Base-by-base conservation (phyloP, 1,139 yeast species). In the Lodderomyces oxycetoniae region DNA sequence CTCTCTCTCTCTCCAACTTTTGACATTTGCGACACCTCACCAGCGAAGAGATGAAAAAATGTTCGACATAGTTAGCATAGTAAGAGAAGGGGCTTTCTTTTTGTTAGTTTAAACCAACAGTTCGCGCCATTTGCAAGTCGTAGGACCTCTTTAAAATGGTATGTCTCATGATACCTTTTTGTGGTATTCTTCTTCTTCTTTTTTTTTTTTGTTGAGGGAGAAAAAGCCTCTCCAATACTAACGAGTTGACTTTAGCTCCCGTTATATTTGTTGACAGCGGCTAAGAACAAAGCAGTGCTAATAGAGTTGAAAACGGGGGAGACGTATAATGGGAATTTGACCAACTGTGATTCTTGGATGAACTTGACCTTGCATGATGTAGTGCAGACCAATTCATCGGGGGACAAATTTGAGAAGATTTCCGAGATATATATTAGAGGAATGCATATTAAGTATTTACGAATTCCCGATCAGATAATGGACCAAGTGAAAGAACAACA, bases 261-360 rank as follows among this genome's bases (percentile, higher is more conserved):
- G 28, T 70, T 91, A 52, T 88, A 88, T 48, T 70, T 93, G 45
- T 73, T 93, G 48, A 87, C 93, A 36, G 86, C 96, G 37, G 89
- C 96, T 14, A 89, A 87, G 59, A 91, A 88, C 40, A 89, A 86
- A 53, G 86, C 88, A 26, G 74, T 91, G 52, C 74, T 84, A 53
- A 88, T 93, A 37, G 98, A 91, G 59, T 75, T 93, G 55, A 93
- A 93, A 58, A 81, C 83, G 38, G 96, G 97, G 22, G 96, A 87
- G 52, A 80, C 93, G 10, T 69, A 88, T 39, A 85, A 83, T 52
- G 99, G 99, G 26, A 77, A 76, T 41, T 69, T 93, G 43, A 76
- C 79, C 39, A 84, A 85, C 52, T 88, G 95, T 50, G 98, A 93
- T 56, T 80, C 87, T 26, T 87, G 95, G 89, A 93, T 93, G 98